Evolutionary conservation across 75 land plant genomes (phyloP).

Genomic region (Cryptomeria japonica): DNA sequence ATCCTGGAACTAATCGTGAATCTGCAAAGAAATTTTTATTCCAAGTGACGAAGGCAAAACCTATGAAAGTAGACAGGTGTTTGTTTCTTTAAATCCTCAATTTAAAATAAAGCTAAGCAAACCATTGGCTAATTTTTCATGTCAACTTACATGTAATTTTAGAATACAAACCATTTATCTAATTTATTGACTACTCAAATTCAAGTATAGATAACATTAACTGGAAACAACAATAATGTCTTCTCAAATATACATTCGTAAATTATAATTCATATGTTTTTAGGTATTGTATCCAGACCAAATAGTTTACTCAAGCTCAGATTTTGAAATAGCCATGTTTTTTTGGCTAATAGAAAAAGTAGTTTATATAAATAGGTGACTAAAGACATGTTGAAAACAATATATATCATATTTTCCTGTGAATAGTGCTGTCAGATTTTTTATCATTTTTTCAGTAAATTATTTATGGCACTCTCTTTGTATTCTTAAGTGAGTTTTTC

Average conservation of each 20-base stretch:
- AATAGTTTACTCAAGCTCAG: not conserved
- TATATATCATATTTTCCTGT: not conserved
- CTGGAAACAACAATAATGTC: not conserved
- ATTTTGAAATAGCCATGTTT: not conserved
- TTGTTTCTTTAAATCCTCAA: not conserved
- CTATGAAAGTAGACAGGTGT: conserved; percentile 93
- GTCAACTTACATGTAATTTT: not conserved
- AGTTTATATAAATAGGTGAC: not conserved
- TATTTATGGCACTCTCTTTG: not conserved
- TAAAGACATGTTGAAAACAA: not conserved
- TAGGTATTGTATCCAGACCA: not conserved
- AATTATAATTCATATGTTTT: not conserved
- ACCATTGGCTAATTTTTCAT: not conserved
- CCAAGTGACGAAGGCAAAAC: conserved; percentile 58
- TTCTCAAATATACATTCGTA: not conserved
- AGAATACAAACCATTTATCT: not conserved
- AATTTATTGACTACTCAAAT: not conserved
- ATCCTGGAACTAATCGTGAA: conserved; percentile 81
- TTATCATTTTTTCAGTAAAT: not conserved
- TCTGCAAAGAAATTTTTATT: conserved; percentile 66
- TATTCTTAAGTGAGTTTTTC: not conserved
- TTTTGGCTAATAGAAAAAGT: not conserved
- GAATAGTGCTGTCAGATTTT: not conserved
- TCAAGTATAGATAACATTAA: not conserved
- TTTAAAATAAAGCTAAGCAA: not conserved